Base-by-base conservation (phyloP, 331 rosid genomes). In the Phaseolus coccineus region DNA sequence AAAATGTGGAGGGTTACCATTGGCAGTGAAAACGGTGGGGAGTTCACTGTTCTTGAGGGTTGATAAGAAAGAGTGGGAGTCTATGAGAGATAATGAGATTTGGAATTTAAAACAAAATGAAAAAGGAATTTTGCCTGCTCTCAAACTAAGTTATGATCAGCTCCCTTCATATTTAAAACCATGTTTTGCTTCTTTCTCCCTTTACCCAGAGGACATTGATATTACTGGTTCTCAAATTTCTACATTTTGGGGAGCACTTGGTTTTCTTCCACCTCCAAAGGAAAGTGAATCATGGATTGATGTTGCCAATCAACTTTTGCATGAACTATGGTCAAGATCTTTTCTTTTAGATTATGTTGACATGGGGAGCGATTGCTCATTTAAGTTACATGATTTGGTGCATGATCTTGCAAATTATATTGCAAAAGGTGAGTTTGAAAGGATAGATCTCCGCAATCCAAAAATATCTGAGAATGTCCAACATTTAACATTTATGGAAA, bases 331-430 rank as follows among this genome's bases (percentile, higher is more conserved):
- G 0, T 63, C 69, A 12, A 82, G 77, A 39, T 81, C 83, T 30
- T 84, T 87, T 47, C 77, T 87, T 46, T 65, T 74, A 46, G 79
- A 77, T 15, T 64, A 27, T 6, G 0, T 14, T 2, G 76, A 68
- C 0, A 0, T 1, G 0, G 2, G 46, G 46, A 11, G 12, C 1
- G 46, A 40, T 11, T 47, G 14, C 8, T 0, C 0, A 0, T 85
- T 82, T 25, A 63, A 8, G 10, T 25, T 85, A 37, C 88, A 81
- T 0, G 81, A 82, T 40, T 33, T 79, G 0, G 37, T 74, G 14
- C 74, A 35, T 40, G 75, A 85, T 81, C 78, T 77, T 37, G 77
- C 75, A 51, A 0, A 25, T 4, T 66, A 25, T 27, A 35, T 81
- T 19, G 9, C 40, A 15, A 44, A 27, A 30, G 55, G 22, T 35